Evolutionary conservation across 208 protist species (phyloP).

Genomic region (Acanthamoeba quina): DNA sequence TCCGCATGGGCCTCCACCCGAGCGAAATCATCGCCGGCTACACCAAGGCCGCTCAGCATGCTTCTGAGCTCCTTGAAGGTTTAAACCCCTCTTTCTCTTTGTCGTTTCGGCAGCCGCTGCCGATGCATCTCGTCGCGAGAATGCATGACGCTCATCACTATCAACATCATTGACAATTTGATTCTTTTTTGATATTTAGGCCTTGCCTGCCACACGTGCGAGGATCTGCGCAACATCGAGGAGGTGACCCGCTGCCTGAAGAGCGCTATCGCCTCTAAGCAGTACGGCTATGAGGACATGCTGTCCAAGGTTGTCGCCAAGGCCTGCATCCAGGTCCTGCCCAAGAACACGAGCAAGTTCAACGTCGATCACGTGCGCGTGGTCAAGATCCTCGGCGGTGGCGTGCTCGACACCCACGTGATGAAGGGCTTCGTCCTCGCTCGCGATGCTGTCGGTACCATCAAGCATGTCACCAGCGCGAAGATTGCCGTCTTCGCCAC

Average conservation of each 20-base stretch:
- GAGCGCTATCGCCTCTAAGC: conserved; percentile 92
- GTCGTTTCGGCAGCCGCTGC: background rate
- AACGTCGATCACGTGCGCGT: conserved; percentile 99
- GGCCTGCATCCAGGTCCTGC: conserved; percentile 97
- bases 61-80: conserved; percentile 93
- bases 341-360: conserved; percentile 97
- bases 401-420: conserved; percentile 94
- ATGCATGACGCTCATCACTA: background rate
- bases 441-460: conserved; percentile 94
- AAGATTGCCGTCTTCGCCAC: conserved; percentile 99
- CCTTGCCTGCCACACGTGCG: conserved; percentile 83
- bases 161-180: background rate
- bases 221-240: conserved; percentile 92
- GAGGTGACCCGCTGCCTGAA: conserved; percentile 78
- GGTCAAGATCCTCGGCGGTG: conserved; percentile 98
- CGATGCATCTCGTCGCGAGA: background rate
- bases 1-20: conserved; percentile 97
- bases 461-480: conserved; percentile 96
- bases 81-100: background rate
- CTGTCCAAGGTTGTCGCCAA: conserved; percentile 96
- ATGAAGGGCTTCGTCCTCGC: conserved; percentile 98
- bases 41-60: conserved; percentile 95
- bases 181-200: background rate
- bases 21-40: conserved; percentile 99
- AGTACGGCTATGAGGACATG: conserved; percentile 97